Conservation (phyloP, 148 eudicot species). For the Rheum nobile region DNA sequence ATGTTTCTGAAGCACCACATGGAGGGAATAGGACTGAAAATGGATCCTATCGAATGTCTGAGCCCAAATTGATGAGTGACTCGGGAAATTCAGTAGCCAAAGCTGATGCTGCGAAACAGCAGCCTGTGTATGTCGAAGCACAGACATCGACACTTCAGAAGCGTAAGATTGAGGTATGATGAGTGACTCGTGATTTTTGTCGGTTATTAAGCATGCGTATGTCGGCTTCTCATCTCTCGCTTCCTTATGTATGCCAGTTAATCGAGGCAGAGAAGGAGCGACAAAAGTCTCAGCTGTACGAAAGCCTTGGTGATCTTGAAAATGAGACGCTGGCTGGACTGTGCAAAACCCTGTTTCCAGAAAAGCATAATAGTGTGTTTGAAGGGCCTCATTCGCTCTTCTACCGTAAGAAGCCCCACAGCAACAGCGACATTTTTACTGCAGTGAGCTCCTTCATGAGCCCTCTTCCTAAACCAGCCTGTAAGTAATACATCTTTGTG, state of each 20-base stretch:
- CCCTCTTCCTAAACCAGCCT: constrained; percentile 6
- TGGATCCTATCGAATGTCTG: constrained; percentile 19
- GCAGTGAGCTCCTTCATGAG: constrained; percentile 50
- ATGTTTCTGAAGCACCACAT: constrained; percentile 28
- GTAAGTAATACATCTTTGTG: not conserved
- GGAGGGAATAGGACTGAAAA: constrained; percentile 30
- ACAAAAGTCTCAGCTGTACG: constrained; percentile 43
- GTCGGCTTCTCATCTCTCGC: not conserved
- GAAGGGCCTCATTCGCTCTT: constrained; percentile 57
- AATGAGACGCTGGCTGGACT: constrained; percentile 54
- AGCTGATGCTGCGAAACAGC: constrained; percentile 22
- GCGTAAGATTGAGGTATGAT: constrained; percentile 52
- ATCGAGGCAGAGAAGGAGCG: constrained; percentile 47
- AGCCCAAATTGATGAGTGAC: constrained; percentile 17
- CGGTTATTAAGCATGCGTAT: not conserved
- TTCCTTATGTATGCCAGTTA: constrained; percentile 17
- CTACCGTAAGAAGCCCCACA: constrained; percentile 15
- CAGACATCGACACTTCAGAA: constrained; percentile 25
- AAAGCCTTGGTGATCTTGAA: constrained; percentile 54
- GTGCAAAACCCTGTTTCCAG: constrained; percentile 51
- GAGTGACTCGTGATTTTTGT: not conserved
- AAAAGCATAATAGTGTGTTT: constrained; percentile 42
- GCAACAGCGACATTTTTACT: constrained; percentile 33
- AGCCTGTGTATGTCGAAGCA: constrained; percentile 20
- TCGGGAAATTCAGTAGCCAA: constrained; percentile 25